These are phyloP conservation scores for Aegle marmelos DNA, from an alignment of 345 rosid species.

Conservation along the genomic window DNA sequence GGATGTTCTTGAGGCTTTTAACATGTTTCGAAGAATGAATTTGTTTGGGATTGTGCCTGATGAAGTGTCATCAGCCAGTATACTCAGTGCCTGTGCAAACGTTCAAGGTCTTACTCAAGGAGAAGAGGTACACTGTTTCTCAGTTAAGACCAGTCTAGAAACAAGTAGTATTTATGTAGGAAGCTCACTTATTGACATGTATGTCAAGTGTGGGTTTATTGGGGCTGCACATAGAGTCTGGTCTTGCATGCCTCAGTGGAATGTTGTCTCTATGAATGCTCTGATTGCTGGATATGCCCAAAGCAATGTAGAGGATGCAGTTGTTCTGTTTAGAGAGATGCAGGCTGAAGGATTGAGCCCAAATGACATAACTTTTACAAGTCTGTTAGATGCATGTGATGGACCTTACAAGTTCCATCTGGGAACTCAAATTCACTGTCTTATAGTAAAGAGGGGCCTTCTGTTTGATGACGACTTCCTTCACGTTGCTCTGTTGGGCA, in stretches of 20 bases:
- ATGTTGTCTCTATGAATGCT: conserved; percentile 81
- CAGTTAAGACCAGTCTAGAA: conserved; percentile 66
- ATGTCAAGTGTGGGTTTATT: conserved; percentile 61
- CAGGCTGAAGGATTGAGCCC: conserved; percentile 53
- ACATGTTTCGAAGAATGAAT: conserved; percentile 63
- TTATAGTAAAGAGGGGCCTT: conserved; percentile 54
- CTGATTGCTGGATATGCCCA: conserved; percentile 74
- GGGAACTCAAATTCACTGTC: conserved; percentile 73
- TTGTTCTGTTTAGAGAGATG: conserved; percentile 58
- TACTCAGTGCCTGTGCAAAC: conserved; percentile 78
- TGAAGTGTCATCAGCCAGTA: conserved; percentile 79
- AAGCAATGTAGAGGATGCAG: conserved; percentile 48
- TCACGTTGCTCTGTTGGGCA: conserved; percentile 66
- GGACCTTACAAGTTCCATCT: conserved; percentile 46
- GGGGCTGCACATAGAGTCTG: conserved; percentile 46
- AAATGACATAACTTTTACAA: conserved; percentile 69
- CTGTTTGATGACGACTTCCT: conserved; percentile 59
- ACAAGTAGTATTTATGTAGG: conserved; percentile 74
- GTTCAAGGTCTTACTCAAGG: conserved; percentile 56
- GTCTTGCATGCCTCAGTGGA: conserved; percentile 51
- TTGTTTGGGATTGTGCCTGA: conserved; percentile 48
- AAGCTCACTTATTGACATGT: conserved; percentile 90
- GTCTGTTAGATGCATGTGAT: conserved; percentile 79
- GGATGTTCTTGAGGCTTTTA: conserved; percentile 65
- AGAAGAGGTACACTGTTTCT: conserved; percentile 63